A percentile compares a stretch with the other conserved stretches of the same genome.
Conservation (phyloP, 768 basidiomycete species). For the Leucogyrophana mollusca region DNA sequence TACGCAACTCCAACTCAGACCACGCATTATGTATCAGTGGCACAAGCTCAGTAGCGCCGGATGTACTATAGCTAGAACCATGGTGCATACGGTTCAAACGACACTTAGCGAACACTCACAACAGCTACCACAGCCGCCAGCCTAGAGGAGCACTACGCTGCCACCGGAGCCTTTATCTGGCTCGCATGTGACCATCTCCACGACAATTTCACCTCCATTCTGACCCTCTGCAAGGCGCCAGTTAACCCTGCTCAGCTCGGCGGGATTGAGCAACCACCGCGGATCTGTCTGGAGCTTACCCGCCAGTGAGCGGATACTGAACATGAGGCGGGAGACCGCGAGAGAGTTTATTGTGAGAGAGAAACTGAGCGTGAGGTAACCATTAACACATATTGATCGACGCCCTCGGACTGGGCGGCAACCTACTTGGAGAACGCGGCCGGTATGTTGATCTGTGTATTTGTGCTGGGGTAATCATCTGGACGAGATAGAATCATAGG, state of each 20-base stretch:
- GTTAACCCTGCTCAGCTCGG: slow-evolving; percentile 11
- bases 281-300: slow-evolving; percentile 6
- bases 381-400: too few species aligned
- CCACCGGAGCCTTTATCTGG: not conserved
- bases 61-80: too few species aligned
- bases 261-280: slow-evolving; percentile 11
- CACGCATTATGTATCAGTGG: too few species aligned
- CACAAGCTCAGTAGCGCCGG: too few species aligned
- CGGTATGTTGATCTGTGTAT: slow-evolving; percentile 2
- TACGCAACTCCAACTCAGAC: too few species aligned
- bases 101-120: too few species aligned
- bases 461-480: not conserved
- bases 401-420: not conserved
- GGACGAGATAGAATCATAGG: not conserved
- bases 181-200: slow-evolving; percentile 11
- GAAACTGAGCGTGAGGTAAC: not conserved
- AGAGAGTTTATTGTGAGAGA: slow-evolving; percentile 7
- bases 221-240: slow-evolving; percentile 2
- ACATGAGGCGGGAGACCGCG: slow-evolving; percentile 12
- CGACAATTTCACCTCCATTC: slow-evolving; percentile 3
- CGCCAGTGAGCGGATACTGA: slow-evolving; percentile 11
- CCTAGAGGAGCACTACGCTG: too few species aligned
- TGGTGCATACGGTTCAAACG: too few species aligned
- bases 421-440: slow-evolving; percentile 8
- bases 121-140: too few species aligned